Evolutionary conservation across 2,329 filamentous ascomycete genomes (phyloP).

Genomic region (Pseudovirgaria hyperparasitica): DNA sequence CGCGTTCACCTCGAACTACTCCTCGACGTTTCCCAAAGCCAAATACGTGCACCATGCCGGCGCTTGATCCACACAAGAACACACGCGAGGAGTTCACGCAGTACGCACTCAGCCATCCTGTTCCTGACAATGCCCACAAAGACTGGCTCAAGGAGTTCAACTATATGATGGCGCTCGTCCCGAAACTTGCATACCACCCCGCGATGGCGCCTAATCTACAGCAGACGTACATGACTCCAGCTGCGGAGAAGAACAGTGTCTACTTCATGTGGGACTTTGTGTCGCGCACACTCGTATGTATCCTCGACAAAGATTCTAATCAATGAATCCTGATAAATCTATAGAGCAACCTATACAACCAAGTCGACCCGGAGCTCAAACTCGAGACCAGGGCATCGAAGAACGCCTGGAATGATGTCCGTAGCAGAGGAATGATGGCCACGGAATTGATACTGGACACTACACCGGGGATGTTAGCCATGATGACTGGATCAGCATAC

Average conservation of each 20-base stretch:
- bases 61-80: too few relatives aligned
- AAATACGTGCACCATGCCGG: too few relatives aligned
- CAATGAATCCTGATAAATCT: background rate
- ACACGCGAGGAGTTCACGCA: too few relatives aligned
- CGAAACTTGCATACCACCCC: conserved; percentile 16
- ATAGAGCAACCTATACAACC: conserved; percentile 1
- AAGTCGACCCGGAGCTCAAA: conserved; percentile 1
- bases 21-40: too few relatives aligned
- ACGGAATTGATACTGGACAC: conserved; percentile 9
- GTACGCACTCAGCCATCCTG: too few relatives aligned
- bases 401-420: too few relatives aligned
- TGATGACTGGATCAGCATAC: conserved; percentile 12
- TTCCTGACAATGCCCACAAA: too few relatives aligned
- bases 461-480: conserved; percentile 11
- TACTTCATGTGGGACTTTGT: conserved; percentile 26
- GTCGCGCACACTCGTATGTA: conserved; percentile 9
- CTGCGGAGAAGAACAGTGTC: conserved; percentile 20
- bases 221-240: conserved; percentile 22
- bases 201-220: conserved; percentile 20
- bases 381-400: background rate
- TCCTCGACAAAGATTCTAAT: background rate
- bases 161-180: conserved; percentile 7
- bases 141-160: background rate
- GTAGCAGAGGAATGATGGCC: too few relatives aligned
- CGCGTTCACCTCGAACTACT: too few relatives aligned